These are phyloP conservation scores for Golubevia pallescens DNA, from an alignment of 1,284 basidiomycete genomes.

Conservation along the genomic window DNA sequence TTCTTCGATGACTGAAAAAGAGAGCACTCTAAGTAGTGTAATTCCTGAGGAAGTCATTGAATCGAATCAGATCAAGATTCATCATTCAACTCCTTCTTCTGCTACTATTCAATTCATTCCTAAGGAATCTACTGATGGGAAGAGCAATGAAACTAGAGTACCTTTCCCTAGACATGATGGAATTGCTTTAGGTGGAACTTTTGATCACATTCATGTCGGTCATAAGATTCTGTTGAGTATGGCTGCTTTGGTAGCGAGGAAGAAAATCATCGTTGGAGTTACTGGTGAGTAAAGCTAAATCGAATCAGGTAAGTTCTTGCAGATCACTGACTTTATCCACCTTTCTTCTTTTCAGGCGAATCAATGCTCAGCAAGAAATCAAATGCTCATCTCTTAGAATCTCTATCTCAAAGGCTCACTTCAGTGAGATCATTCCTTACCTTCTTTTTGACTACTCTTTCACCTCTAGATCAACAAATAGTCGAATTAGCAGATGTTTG, in stretches of 20 bases:
- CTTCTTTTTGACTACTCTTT: conserved; percentile 23
- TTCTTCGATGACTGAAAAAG: background rate
- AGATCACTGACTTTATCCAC: background rate
- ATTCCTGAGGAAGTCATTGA: background rate
- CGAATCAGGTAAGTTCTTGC: no score
- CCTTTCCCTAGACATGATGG: conserved; percentile 18
- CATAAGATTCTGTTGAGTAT: conserved; percentile 96
- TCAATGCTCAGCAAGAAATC: conserved; percentile 51
- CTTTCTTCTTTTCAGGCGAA: conserved; percentile 22
- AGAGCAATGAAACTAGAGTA: background rate
- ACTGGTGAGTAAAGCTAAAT: conserved; percentile 76
- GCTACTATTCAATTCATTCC: background rate
- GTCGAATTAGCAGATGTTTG: conserved; percentile 48
- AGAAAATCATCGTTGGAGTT: conserved; percentile 86
- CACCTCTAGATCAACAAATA: conserved; percentile 25
- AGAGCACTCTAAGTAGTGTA: background rate
- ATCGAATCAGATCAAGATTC: background rate
- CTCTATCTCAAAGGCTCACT: conserved; percentile 36
- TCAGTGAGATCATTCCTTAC: conserved; percentile 43
- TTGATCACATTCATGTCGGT: conserved; percentile 95
- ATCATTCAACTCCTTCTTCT: background rate
- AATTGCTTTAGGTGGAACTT: conserved; percentile 76
- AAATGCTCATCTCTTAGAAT: conserved; percentile 44
- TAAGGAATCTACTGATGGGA: background rate
- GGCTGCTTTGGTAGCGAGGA: conserved; percentile 78